These are phyloP conservation scores for Clausena lansium DNA, from an alignment of 345 rosid genomes.

Conservation along the genomic window DNA sequence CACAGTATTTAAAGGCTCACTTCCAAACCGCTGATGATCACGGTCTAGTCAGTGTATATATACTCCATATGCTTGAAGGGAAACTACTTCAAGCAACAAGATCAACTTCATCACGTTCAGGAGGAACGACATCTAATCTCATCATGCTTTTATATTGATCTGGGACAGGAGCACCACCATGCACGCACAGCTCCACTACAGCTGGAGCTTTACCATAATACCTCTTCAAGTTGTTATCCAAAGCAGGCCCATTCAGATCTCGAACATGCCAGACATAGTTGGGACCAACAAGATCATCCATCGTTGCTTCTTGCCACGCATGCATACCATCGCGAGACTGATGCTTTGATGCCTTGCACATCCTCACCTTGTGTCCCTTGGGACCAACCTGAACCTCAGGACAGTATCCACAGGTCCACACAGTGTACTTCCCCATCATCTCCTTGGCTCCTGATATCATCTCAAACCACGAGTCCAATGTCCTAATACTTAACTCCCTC, in stretches of 20 bases:
- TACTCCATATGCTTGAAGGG: background rate
- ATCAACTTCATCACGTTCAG: conserved; percentile 75
- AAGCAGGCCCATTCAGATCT: conserved; percentile 47
- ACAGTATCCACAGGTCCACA: conserved; percentile 80
- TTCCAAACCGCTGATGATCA: background rate
- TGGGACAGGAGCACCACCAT: conserved; percentile 71
- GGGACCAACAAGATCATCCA: conserved; percentile 69
- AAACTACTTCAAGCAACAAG: conserved; percentile 52
- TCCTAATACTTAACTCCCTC: conserved; percentile 45
- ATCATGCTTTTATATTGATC: conserved; percentile 72
- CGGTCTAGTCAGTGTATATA: background rate
- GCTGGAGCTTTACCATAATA: conserved; percentile 88
- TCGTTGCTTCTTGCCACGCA: conserved; percentile 87
- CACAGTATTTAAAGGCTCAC: background rate
- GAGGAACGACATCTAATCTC: conserved; percentile 83
- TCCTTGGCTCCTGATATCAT: conserved; percentile 62
- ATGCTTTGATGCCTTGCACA: conserved; percentile 83
- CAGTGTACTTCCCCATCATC: conserved; percentile 63
- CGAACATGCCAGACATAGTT: conserved; percentile 86
- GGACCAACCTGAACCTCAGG: conserved; percentile 93
- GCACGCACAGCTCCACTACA: conserved; percentile 74
- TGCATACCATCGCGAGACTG: conserved; percentile 79
- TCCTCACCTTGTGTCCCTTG: conserved; percentile 82
- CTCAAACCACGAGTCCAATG: conserved; percentile 64
- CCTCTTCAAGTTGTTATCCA: conserved; percentile 65